Base-by-base conservation (phyloP, 2,329 filamentous ascomycete genomes). In the Penicillium digitatum region DNA sequence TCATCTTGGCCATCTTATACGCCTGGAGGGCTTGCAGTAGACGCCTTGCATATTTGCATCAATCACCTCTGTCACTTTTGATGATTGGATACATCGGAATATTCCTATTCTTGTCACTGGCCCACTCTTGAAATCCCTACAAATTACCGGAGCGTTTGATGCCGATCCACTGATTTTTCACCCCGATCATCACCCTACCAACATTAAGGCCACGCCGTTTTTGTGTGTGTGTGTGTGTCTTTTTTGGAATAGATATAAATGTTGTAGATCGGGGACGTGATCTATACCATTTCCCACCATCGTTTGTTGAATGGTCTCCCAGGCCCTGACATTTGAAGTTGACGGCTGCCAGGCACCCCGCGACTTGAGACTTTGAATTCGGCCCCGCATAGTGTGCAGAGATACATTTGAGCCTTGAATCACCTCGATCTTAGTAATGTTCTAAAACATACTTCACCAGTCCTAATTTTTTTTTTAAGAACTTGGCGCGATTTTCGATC, bases 11-110 rank as follows among this genome's bases (percentile, higher is more conserved):
- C 53, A 48, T 53, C 50, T 39, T 47, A 48, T 56, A 42, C 37
- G 48, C 32, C 47, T 48, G 50, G 34, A 56, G 54, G 51, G 61
- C 61, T 59, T 62, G 61, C 59, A 59, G 59, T 49, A 60, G 47
- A 51, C 37, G 38, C 54, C 54, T 59, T 63, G 58, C 61, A 59
- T 49, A 37, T 61, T 63, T 61, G 60, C 60, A 63, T 61, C 58
- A 35, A 35, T 49, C 44, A 42, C 31, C 27, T 45, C 34, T 43
- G 26, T 43, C 51, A 47, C 16, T 45, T 50, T 47, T 26, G 22
- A n/a, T 60, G 40, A 52, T 62, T 57, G 43, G 52, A 54, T 32
- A 52, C 34, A 27, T 48, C 47, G 35, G 35, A 37, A 49, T 43
- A 50, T 46, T 42, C 38, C 55, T 54, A 52, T 39, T 42, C 51